A percentile compares a stretch with the other conserved stretches of the same genome.
Conservation (phyloP, 1,284 basidiomycete genomes). For the Hymenochaete sp. region DNA sequence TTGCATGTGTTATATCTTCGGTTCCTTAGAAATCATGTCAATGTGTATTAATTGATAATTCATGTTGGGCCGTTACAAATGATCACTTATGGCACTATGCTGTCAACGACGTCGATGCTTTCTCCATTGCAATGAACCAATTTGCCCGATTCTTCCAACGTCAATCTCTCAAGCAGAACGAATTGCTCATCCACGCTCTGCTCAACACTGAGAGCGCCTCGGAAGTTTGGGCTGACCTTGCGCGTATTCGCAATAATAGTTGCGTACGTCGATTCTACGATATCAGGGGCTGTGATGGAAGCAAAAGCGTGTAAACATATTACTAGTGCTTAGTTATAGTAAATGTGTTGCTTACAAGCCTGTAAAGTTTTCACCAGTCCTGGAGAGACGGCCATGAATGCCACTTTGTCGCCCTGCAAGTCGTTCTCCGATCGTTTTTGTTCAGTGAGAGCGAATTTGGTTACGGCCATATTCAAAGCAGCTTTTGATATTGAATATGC, state of each 20-base stretch:
- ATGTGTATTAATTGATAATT: too few species aligned
- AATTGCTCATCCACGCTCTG: slow-evolving; percentile 4
- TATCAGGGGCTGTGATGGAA: slow-evolving; percentile 1
- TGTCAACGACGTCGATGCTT: not conserved
- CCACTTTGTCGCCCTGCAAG: slow-evolving; percentile 20
- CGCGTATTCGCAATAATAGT: not conserved
- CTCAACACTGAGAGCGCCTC: slow-evolving; percentile 6
- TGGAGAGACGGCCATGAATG: slow-evolving; percentile 20
- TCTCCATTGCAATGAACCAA: slow-evolving; percentile 9
- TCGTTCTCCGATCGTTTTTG: too few species aligned
- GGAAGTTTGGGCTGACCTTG: slow-evolving; percentile 1
- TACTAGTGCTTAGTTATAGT: too few species aligned
- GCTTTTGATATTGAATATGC: slow-evolving; percentile 21
- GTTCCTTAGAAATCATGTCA: too few species aligned
- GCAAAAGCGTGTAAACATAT: too few species aligned
- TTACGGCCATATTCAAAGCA: slow-evolving; percentile 21
- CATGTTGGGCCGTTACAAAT: too few species aligned
- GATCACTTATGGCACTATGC: too few species aligned
- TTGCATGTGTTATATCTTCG: too few species aligned
- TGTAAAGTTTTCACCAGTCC: slow-evolving; percentile 21
- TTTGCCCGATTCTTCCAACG: not conserved
- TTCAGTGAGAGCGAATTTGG: slow-evolving; percentile 20
- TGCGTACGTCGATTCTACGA: not conserved
- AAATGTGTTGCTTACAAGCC: slow-evolving; percentile 3
- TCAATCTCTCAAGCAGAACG: slow-evolving; percentile 6